phyloP scores from a whole-genome alignment of 2,329 filamentous ascomycete genomes.

The Macrophomina tecta region DNA sequence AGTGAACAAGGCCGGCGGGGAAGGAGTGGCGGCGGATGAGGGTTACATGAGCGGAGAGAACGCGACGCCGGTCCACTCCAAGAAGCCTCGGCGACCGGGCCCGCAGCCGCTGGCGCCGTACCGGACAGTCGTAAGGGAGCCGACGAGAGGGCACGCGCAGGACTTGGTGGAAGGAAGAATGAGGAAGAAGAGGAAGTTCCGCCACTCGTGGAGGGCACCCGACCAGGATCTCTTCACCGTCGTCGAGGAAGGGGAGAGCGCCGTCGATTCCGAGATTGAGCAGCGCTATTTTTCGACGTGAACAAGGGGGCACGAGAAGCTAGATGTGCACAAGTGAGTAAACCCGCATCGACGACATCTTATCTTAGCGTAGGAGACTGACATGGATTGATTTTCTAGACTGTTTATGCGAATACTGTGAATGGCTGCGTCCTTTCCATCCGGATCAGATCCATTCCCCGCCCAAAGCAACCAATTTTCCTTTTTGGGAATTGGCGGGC shows the following conservation, averaged over 20 bases:
- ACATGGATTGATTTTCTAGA: constrained; percentile 3
- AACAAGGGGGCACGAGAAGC: constrained; percentile 1
- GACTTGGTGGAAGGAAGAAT: constrained; percentile 37
- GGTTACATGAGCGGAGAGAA: constrained; percentile 27
- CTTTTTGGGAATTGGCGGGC: background rate
- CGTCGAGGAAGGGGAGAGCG: constrained; percentile 48
- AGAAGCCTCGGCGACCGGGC: constrained; percentile 5
- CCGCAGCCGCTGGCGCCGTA: constrained; percentile 16
- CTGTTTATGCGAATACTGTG: constrained; percentile 1
- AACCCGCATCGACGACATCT: too few relatives aligned
- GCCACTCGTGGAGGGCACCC: constrained; percentile 50
- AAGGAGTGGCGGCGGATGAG: constrained; percentile 25
- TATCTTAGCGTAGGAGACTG: background rate
- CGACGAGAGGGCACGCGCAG: constrained; percentile 45
- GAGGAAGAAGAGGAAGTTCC: constrained; percentile 36
- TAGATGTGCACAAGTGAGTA: constrained; percentile 10
- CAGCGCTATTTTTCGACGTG: constrained; percentile 25
- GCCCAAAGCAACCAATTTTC: background rate
- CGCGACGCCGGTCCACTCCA: constrained; percentile 19
- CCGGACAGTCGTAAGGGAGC: constrained; percentile 39
- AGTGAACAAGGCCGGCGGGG: background rate
- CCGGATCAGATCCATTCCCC: background rate
- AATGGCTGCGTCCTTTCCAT: constrained; percentile 5
- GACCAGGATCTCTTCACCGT: constrained; percentile 51
- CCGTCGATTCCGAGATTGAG: constrained; percentile 25